Evolutionary conservation across 2,329 filamentous ascomycete genomes (phyloP), one percentile per base, ranked within the genome.

Genomic region (Colletotrichum cordylinicola): DNA sequence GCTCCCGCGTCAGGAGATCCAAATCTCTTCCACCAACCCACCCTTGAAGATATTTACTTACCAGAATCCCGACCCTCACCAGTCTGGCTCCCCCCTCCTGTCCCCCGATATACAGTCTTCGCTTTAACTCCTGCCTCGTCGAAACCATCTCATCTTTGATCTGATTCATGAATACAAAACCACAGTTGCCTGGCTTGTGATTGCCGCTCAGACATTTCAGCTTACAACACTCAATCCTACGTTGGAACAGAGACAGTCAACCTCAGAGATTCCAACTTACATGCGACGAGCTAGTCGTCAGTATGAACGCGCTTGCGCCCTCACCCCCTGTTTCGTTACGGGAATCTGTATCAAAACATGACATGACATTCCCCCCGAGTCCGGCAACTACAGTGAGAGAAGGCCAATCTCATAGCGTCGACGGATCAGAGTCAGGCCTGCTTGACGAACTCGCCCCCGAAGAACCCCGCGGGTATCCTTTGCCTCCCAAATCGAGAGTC

Each of bases 401-500:
- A 52, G 86, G 84, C 48, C 80, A 83, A 64, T 82, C 81, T 73
- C 81, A 80, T 56, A 87, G 83, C 74, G 80, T 82, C 10, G 83
- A 82, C 37, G 78, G 80, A 27, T 76, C 70, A n/a, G 74, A 76
- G 8, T 35, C 52, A n/a, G 48, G 43, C 29, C 70, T 74, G 3
- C 64, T 76, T n/a, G 78, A 80, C 48, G 78, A 78, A 60, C 37
- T 77, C 39, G 77, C 52, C n/a, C 37, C 68, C 10, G 77, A 67
- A 24, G 77, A 73, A 10, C 70, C 79, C 21, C 82, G 81, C 15
- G 75, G 72, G 5, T 92, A 95, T 74, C 90, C 94, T 27, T 87
- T 98, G 6, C 95, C 95, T 15, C 95, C 95, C 12, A 88, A 87
- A 27, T 89, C 91, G 7, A 89, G 83, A 64, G 88, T 91, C 6